These are phyloP conservation scores for Botrytis paeoniae DNA, from an alignment of 2,329 filamentous ascomycete species.

Conservation along the genomic window DNA sequence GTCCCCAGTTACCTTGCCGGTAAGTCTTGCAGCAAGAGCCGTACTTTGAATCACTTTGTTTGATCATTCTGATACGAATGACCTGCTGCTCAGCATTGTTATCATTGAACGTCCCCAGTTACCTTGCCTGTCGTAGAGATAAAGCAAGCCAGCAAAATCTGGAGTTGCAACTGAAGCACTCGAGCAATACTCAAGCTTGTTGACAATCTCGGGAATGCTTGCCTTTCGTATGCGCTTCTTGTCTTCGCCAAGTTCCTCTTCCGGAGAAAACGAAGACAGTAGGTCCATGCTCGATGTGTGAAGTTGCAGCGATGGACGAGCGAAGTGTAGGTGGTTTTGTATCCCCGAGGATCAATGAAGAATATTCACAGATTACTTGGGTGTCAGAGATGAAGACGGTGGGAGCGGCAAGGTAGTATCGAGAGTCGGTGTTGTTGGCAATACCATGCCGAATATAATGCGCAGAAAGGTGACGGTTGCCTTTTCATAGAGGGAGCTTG, in stretches of 20 bases:
- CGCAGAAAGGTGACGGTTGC: no score
- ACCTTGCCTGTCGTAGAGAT: background rate
- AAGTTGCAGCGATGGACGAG: background rate
- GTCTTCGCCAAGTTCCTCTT: slow-evolving; percentile 44
- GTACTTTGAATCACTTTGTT: slow-evolving; percentile 66
- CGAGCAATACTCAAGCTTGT: slow-evolving; percentile 24
- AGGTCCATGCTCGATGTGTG: background rate
- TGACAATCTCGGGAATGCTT: slow-evolving; percentile 32
- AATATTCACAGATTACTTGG: background rate
- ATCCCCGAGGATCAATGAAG: background rate
- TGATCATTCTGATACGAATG: slow-evolving; percentile 83
- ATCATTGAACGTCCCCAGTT: slow-evolving; percentile 66
- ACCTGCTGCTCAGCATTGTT: slow-evolving; percentile 96
- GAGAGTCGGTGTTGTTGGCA: background rate
- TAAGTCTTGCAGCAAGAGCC: slow-evolving; percentile 42
- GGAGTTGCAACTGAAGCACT: background rate
- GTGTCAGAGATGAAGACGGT: background rate
- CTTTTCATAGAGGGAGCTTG: no score
- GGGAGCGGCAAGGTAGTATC: background rate
- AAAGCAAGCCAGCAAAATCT: background rate
- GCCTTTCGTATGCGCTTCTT: slow-evolving; percentile 47
- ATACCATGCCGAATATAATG: no score
- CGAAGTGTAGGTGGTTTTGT: background rate
- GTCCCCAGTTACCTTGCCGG: background rate
- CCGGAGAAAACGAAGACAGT: no score